These are phyloP conservation scores for Solanum paucissectum DNA, from an alignment of 257 asterid species.

Conservation along the genomic window DNA sequence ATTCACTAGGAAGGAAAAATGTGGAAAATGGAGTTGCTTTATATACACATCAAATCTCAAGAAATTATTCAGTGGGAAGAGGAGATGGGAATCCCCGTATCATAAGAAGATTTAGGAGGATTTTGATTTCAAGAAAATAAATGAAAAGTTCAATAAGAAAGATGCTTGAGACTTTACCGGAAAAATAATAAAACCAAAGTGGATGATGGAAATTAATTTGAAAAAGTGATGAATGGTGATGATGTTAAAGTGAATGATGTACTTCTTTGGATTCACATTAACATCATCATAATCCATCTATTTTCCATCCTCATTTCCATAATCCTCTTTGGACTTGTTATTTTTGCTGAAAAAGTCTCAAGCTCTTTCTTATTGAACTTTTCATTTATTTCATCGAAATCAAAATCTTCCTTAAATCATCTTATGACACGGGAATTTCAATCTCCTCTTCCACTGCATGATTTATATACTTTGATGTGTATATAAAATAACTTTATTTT, in stretches of 20 bases:
- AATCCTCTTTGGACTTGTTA: not conserved
- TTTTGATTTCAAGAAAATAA: slow-evolving; percentile 23
- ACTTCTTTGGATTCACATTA: not conserved
- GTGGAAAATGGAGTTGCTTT: not conserved
- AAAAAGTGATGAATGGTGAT: not conserved
- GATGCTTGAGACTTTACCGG: slow-evolving; percentile 13
- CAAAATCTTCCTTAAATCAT: slow-evolving; percentile 12
- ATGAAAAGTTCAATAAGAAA: slow-evolving; percentile 15
- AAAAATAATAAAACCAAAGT: not conserved
- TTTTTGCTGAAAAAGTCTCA: slow-evolving; percentile 3
- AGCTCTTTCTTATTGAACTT: slow-evolving; percentile 22
- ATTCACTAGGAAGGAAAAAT: not conserved
- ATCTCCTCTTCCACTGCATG: not conserved
- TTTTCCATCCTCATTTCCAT: not conserved
- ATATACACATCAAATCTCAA: not conserved
- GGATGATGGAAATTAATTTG: not conserved
- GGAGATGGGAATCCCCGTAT: not conserved
- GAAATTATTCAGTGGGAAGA: not conserved
- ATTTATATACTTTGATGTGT: not conserved
- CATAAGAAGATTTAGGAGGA: slow-evolving; percentile 8
- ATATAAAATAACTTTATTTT: too few relatives aligned
- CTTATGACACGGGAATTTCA: not conserved
- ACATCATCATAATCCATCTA: not conserved
- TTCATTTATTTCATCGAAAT: slow-evolving; percentile 21
- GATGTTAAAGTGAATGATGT: not conserved